phyloP scores from a whole-genome alignment of 306 rosid species.

The Benincasa hispida region DNA sequence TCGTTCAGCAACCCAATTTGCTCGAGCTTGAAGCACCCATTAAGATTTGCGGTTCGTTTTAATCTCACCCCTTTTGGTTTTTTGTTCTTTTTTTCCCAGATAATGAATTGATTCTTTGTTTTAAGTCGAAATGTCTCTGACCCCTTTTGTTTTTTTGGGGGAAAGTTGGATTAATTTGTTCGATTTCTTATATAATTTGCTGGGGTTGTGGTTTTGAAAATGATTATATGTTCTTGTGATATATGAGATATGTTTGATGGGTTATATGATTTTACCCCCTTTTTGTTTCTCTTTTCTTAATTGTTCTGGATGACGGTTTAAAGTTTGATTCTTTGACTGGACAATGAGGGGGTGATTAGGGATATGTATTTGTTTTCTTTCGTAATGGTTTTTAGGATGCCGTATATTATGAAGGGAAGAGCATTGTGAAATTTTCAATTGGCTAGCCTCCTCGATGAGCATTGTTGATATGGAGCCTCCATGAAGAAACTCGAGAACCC shows the following conservation, averaged over 20 bases:
- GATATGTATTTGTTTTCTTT: background rate
- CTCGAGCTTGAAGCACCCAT: slow-evolving; percentile 96
- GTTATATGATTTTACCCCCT: background rate
- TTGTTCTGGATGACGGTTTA: background rate
- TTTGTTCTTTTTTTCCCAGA: background rate
- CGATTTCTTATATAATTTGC: background rate
- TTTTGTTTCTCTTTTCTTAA: background rate
- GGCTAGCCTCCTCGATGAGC: background rate
- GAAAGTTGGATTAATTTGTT: background rate
- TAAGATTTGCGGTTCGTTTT: slow-evolving; percentile 68
- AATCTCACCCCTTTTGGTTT: background rate
- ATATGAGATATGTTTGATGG: background rate
- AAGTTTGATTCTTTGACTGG: background rate
- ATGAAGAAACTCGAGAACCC: background rate
- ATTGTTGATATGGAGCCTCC: background rate
- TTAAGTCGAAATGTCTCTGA: background rate
- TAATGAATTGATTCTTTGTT: background rate
- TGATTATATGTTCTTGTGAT: background rate
- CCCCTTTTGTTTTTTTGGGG: background rate
- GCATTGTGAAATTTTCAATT: background rate
- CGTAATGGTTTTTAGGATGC: background rate
- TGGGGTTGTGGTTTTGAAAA: background rate
- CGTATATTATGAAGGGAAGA: background rate
- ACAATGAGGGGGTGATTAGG: background rate
- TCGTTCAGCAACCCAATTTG: slow-evolving; percentile 69